phyloP scores from a whole-genome alignment of 129 eudicot genomes.

The Chrysanthemum lavandulifolium region DNA sequence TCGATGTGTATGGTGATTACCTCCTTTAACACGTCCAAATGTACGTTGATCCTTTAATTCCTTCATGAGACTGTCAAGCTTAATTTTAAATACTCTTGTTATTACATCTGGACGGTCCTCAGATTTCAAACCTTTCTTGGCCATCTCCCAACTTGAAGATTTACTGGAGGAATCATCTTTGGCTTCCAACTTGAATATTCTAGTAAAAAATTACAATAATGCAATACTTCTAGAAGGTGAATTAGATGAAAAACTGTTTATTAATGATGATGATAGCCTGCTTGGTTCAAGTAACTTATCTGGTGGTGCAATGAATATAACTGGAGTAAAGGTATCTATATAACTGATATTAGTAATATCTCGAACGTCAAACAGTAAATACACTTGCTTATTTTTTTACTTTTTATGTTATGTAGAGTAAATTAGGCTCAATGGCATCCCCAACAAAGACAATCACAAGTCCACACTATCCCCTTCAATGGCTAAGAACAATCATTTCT shows the following conservation, averaged over 20 bases:
- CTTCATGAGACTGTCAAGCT: too few relatives aligned
- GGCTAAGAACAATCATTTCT: slow-evolving; percentile 79
- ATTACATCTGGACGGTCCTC: too few relatives aligned
- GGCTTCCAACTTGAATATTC: slow-evolving; percentile 45
- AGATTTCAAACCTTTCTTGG: too few relatives aligned
- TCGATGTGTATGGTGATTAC: too few relatives aligned
- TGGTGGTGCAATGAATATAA: slow-evolving; percentile 60
- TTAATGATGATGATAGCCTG: slow-evolving; percentile 79
- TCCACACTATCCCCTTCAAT: slow-evolving; percentile 76
- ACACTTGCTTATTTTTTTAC: slow-evolving; percentile 2
- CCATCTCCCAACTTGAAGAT: slow-evolving; percentile 35
- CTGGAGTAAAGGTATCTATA: slow-evolving; percentile 71
- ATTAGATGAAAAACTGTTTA: slow-evolving; percentile 78
- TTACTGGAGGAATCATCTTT: slow-evolving; percentile 64
- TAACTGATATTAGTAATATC: slow-evolving; percentile 4
- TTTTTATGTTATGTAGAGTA: slow-evolving; percentile 51
- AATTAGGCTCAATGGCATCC: slow-evolving; percentile 62
- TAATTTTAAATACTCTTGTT: too few relatives aligned
- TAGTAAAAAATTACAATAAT: slow-evolving; percentile 76
- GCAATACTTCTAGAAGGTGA: slow-evolving; percentile 59
- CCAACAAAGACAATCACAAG: slow-evolving; percentile 82
- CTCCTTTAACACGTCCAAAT: too few relatives aligned
- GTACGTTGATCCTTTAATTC: too few relatives aligned
- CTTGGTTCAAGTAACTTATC: slow-evolving; percentile 91
- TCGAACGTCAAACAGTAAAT: neutral